Evolutionary conservation across 2,329 filamentous ascomycete species (phyloP).

Genomic region (Chrysoporthe austroafricana): DNA sequence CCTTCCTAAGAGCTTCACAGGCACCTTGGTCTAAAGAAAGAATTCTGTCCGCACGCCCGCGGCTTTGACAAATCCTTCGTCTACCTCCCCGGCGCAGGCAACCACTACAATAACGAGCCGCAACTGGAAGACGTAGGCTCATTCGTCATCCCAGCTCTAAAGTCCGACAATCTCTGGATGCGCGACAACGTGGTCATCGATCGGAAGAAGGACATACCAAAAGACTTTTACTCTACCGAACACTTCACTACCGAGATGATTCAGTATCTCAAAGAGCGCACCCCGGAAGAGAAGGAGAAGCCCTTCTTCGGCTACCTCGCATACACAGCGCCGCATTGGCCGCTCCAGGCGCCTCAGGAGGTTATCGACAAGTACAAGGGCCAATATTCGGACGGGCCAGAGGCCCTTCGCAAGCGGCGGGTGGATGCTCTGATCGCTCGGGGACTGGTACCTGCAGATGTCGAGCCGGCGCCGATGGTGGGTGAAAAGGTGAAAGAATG

Average conservation of each 20-base stretch:
- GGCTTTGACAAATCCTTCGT: constrained; percentile 66
- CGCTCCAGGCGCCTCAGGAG: constrained; percentile 59
- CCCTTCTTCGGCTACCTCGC: constrained; percentile 65
- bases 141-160: constrained; percentile 39
- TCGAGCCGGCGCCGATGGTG: constrained; percentile 53
- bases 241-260: constrained; percentile 57
- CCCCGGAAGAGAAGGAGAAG: constrained; percentile 37
- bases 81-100: constrained; percentile 62
- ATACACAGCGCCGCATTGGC: constrained; percentile 67
- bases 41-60: constrained; percentile 57
- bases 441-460: constrained; percentile 56
- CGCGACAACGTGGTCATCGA: constrained; percentile 43
- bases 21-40: constrained; percentile 54
- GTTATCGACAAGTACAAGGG: constrained; percentile 61
- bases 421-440: constrained; percentile 59
- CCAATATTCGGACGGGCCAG: constrained; percentile 63
- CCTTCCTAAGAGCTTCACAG: constrained; percentile 26
- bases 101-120: constrained; percentile 57
- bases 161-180: constrained; percentile 43
- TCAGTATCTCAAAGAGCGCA: constrained; percentile 53
- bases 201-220: constrained; percentile 47
- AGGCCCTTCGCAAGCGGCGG: constrained; percentile 55
- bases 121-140: constrained; percentile 42
- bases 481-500: constrained; percentile 52
- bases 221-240: constrained; percentile 56